Conservation (phyloP, 768 basidiomycete species). For the Nidularia sp. region DNA sequence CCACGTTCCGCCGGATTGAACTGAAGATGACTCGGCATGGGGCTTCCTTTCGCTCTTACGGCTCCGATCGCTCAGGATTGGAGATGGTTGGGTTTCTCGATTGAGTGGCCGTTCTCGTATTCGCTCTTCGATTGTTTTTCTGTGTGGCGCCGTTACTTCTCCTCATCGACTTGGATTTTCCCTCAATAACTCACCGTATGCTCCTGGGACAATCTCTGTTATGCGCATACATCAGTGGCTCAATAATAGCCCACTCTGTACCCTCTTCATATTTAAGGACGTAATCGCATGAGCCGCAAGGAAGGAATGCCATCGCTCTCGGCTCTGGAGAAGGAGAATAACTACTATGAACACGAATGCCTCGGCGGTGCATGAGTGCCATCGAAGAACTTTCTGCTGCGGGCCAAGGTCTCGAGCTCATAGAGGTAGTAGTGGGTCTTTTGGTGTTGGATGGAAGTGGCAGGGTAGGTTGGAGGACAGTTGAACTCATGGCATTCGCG, state of each 20-base stretch:
- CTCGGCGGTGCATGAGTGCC: neutral
- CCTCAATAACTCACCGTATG: neutral
- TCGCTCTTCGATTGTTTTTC: too few relatives aligned
- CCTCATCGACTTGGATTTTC: too few relatives aligned
- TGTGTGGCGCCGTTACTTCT: too few relatives aligned
- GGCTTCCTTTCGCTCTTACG: too few relatives aligned
- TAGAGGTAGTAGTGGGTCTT: neutral
- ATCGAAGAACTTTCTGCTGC: neutral
- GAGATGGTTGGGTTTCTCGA: too few relatives aligned
- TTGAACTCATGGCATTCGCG: neutral
- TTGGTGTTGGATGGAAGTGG: neutral
- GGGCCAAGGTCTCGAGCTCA: neutral
- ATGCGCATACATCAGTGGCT: neutral
- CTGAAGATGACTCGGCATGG: too few relatives aligned
- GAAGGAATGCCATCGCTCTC: neutral
- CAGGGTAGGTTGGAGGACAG: neutral
- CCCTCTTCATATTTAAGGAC: neutral
- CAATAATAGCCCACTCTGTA: neutral
- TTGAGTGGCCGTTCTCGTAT: too few relatives aligned
- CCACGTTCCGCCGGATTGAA: too few relatives aligned
- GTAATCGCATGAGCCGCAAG: neutral
- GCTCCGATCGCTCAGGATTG: too few relatives aligned
- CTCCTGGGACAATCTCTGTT: neutral
- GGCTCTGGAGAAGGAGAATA: neutral
- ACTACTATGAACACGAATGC: neutral